phyloP scores from a whole-genome alignment of 495 filamentous ascomycete genomes.

The Xylaria scruposa region DNA sequence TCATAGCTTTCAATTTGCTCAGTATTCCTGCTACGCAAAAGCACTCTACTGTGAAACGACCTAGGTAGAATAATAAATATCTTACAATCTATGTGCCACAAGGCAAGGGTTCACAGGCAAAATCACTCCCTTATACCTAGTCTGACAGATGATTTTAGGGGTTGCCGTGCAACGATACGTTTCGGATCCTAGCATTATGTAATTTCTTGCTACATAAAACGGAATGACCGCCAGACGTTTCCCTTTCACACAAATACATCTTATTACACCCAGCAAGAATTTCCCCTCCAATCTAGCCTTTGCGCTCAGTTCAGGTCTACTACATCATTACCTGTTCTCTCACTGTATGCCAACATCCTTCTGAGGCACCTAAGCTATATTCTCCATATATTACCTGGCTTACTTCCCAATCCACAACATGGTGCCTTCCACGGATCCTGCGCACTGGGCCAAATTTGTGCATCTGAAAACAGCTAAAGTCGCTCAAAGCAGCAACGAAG shows the following conservation, averaged over 20 bases:
- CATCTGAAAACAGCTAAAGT: neutral
- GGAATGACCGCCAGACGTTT: neutral
- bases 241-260: neutral
- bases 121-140: too few relatives aligned
- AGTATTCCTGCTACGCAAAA: too few relatives aligned
- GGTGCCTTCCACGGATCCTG: neutral
- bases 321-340: too few relatives aligned
- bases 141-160: too few relatives aligned
- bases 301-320: neutral
- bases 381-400: neutral
- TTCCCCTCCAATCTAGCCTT: neutral
- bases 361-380: too few relatives aligned
- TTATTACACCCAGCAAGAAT: neutral
- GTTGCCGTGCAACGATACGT: too few relatives aligned
- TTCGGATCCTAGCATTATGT: neutral
- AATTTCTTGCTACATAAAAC: too few relatives aligned
- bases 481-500: neutral
- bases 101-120: too few relatives aligned
- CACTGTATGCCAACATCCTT: too few relatives aligned
- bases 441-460: neutral
- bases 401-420: neutral
- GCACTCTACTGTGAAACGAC: too few relatives aligned
- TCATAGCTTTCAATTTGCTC: too few relatives aligned
- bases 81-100: too few relatives aligned
- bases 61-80: neutral